These are phyloP conservation scores for Ascochyta pisi DNA, from an alignment of 2,329 filamentous ascomycete species.

Conservation along the genomic window DNA sequence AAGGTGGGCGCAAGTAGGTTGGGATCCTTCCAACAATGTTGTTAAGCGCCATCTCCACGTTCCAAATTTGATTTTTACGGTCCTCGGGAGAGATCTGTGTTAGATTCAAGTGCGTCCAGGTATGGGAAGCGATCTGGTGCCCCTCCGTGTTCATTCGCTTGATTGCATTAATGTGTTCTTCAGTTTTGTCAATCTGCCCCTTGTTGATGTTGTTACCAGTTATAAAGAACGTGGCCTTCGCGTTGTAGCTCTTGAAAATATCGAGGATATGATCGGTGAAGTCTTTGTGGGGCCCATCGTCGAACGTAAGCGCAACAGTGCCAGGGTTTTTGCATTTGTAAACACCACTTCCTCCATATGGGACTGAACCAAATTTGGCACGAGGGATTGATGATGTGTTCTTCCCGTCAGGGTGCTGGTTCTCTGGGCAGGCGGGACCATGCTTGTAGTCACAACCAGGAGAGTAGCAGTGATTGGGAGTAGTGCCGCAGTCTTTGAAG, in stretches of 20 bases:
- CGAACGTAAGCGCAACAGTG: slow-evolving; percentile 71
- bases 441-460: slow-evolving; percentile 68
- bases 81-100: slow-evolving; percentile 50
- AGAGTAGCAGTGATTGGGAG: slow-evolving; percentile 63
- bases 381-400: slow-evolving; percentile 63
- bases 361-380: slow-evolving; percentile 60
- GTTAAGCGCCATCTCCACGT: slow-evolving; percentile 62
- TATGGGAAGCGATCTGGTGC: slow-evolving; percentile 68
- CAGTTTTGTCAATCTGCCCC: slow-evolving; percentile 61
- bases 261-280: slow-evolving; percentile 69
- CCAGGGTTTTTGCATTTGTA: slow-evolving; percentile 61
- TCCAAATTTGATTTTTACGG: slow-evolving; percentile 58
- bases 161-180: slow-evolving; percentile 57
- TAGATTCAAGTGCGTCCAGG: slow-evolving; percentile 61
- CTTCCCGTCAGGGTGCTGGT: slow-evolving; percentile 60
- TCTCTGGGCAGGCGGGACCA: slow-evolving; percentile 67
- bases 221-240: slow-evolving; percentile 73
- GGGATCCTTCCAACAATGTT: slow-evolving; percentile 64
- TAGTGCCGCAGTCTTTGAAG: slow-evolving; percentile 58
- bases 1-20: slow-evolving; percentile 61
- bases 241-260: slow-evolving; percentile 64
- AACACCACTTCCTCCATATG: slow-evolving; percentile 65
- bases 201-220: slow-evolving; percentile 65
- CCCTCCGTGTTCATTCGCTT: slow-evolving; percentile 62
- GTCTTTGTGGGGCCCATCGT: slow-evolving; percentile 67